Evolutionary conservation across 2,329 filamentous ascomycete genomes (phyloP), one percentile per base, ranked within the genome.

Genomic region (Cyclaneusma minus): DNA sequence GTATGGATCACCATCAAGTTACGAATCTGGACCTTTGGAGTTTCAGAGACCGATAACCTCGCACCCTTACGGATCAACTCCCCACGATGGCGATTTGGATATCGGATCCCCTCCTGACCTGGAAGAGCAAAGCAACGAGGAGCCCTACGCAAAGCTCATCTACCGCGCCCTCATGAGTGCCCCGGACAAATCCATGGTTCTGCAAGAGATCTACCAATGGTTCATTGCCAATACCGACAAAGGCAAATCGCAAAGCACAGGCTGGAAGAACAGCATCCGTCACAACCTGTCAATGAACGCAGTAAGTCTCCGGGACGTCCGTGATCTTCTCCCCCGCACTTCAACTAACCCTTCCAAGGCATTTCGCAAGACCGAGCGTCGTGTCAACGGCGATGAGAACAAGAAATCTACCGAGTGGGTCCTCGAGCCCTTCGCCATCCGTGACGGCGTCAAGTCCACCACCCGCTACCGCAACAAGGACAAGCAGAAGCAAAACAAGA

Each of bases 241-340:
- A 50, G 70, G 68, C 4, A 69, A 61, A 27, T 47, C 52, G 11
- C 62, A 60, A 6, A 56, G 52, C 8, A 77, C 73, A 40, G 87
- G 85, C 7, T 95, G 87, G 87, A 79, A 87, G 53, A 95, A 94
- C 51, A 92, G 82, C 47, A 91, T 95, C 37, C 70, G 87, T 3
- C 87, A 95, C 50, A 95, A 95, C 40, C 58, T 95, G 6, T 93
- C 83, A 24, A 94, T 95, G 85, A 95, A 95, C 42, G 64, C 66
- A 33, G 87, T 94, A 68, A 54, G 71, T 60, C 14, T 11, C 17
- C 4, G 7, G 24, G 16, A 34, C 22, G 22, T 25, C 23, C 28
- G 22, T 14, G 25, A 19, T 25, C 27, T 15, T 17, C 17, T 18
- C 16, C 25, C 13, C 33, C 54, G 49, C 49, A 47, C n/a, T 52